Conservation (phyloP, 345 rosid genomes). For the Pseudoturritis turrita region DNA sequence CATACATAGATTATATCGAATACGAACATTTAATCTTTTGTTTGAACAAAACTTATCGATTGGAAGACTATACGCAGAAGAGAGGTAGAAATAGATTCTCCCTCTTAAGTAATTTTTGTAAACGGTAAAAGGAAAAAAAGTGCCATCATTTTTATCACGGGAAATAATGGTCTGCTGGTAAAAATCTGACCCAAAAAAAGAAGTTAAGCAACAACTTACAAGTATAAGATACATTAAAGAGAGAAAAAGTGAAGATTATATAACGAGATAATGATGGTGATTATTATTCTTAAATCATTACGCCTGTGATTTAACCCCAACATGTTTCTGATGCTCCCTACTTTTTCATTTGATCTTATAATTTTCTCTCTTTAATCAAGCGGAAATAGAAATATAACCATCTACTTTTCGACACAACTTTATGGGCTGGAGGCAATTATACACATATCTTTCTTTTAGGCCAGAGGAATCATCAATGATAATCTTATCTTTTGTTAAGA, state of each 20-base stretch:
- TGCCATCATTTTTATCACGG: constrained; percentile 41
- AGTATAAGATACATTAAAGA: neutral
- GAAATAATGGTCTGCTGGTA: constrained; percentile 3
- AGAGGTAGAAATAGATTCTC: neutral
- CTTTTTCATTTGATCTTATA: neutral
- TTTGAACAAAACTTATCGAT: neutral
- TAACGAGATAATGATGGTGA: constrained; percentile 48
- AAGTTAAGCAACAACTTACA: neutral
- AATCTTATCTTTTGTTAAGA: constrained; percentile 5
- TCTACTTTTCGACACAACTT: constrained; percentile 26
- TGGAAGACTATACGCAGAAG: constrained; percentile 15
- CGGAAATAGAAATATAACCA: constrained; percentile 1
- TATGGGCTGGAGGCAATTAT: constrained; percentile 31
- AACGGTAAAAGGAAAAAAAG: constrained; percentile 29
- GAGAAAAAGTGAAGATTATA: constrained; percentile 8
- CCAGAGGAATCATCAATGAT: neutral
- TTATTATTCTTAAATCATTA: constrained; percentile 83
- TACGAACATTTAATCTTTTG: neutral
- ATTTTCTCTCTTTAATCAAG: constrained; percentile 6
- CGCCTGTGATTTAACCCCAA: constrained; percentile 32
- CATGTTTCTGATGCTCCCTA: constrained; percentile 6
- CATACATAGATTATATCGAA: neutral
- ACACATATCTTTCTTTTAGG: neutral
- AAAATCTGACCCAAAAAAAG: constrained; percentile 1
- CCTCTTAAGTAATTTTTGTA: neutral